Percentiles rank a stretch among this genome's conserved stretches.
Evolutionary conservation across 176 grass and related monocot species (phyloP).

Genomic region (Guadua angustifolia): DNA sequence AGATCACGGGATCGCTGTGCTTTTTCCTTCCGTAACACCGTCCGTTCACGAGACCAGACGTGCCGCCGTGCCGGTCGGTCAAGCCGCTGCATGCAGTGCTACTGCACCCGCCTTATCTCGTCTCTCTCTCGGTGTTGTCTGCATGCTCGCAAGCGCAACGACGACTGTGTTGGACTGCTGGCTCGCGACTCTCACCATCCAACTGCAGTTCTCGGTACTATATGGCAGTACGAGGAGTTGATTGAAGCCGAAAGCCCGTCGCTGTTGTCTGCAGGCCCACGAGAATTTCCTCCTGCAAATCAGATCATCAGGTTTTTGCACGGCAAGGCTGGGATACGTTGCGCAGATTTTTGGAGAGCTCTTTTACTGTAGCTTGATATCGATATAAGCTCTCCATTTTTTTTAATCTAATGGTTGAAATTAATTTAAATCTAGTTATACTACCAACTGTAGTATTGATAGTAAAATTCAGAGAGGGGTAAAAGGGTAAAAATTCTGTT

Average conservation of each 20-base stretch:
- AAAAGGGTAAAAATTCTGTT: too few species aligned
- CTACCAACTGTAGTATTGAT: too few species aligned
- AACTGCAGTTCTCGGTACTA: slow-evolving; percentile 3
- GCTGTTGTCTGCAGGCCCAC: neutral
- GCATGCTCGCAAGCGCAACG: too few species aligned
- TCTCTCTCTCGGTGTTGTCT: neutral
- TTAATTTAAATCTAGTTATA: too few species aligned
- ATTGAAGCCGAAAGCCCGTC: neutral
- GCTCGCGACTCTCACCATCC: slow-evolving; percentile 22
- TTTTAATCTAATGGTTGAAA: too few species aligned
- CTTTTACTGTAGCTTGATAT: too few species aligned
- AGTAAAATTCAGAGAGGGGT: too few species aligned
- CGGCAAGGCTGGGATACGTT: neutral
- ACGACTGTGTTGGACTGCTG: neutral
- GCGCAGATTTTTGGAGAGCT: neutral
- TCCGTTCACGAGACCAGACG: neutral
- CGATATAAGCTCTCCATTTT: too few species aligned
- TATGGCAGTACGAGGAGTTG: neutral
- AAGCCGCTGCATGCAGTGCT: neutral
- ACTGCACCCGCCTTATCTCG: neutral
- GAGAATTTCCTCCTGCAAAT: neutral
- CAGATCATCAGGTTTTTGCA: neutral
- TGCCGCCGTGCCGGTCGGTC: neutral
- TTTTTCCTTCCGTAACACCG: neutral
- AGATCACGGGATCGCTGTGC: slow-evolving; percentile 30